Evolutionary conservation across 257 asterid species (phyloP), one percentile per base, ranked within the genome.

Genomic region (Penstemon barbatus): DNA sequence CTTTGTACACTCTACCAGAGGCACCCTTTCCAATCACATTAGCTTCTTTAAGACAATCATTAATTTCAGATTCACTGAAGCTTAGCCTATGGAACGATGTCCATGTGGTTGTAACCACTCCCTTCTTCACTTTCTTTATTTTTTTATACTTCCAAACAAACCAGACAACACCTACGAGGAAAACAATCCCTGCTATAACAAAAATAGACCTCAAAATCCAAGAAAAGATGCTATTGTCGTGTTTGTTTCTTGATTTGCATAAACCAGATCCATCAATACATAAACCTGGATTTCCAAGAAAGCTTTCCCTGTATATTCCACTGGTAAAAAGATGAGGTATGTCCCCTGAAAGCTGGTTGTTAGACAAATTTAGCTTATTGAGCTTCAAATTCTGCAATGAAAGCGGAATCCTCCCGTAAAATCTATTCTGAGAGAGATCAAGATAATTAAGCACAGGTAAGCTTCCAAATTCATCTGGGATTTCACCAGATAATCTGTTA

Each of bases 71-170:
- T 69, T 87, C 95, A 43, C 78, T 77, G 54, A 91, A 91, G 13
- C 82, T 87, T n/a, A 89, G 74, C 69, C 77, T 91, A 44, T 91
- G 95, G 66, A 91, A 91, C 1, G 95, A 87, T 4, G 89, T 91
- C 97, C 97, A 91, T 66, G 87, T 87, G 7, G 88, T 78, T 45
- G 80, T 65, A n/a, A 68, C 63, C 7, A 57, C 73, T 18, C 74
- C 82, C 19, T 62, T 69, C 57, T 69, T 72, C 62, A 67, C 53
- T 58, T 68, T 52, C 79, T 72, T 51, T 44, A 80, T 43, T 19
- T 73, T 80, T 77, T 77, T 78, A 82, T 70, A 80, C 81, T 76
- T 89, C 77, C 74, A 60, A 9, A 73, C 50, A 52, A 87, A 79
- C 78, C 81, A 83, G 62, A 69, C 78, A 60, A 87, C 13, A 6